These are phyloP conservation scores for Isoetes engelmannii DNA, from an alignment of 83 land plant species.

Conservation along the genomic window DNA sequence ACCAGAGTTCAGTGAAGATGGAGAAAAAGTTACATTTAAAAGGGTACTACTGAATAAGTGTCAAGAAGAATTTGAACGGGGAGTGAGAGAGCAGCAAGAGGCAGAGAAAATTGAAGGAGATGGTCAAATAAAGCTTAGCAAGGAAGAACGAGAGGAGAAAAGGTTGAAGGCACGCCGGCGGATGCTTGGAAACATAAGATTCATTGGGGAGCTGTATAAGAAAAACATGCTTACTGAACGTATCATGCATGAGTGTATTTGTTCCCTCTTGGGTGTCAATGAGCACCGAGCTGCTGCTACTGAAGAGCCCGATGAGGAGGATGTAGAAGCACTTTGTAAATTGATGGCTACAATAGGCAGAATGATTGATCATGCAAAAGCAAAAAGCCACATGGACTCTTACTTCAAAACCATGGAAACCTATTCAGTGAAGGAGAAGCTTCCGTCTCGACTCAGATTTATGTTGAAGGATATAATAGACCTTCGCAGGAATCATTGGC, in stretches of 20 bases:
- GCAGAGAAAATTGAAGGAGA: conserved; percentile 53
- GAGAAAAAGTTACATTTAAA: conserved; percentile 76
- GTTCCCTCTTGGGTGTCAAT: conserved; percentile 56
- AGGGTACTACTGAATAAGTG: conserved; percentile 80
- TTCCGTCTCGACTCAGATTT: conserved; percentile 75
- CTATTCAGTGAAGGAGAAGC: conserved; percentile 51
- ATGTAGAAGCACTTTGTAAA: conserved; percentile 87
- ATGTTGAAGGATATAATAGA: conserved; percentile 82
- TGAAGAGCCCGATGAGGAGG: conserved; percentile 72
- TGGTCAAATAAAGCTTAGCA: conserved; percentile 49
- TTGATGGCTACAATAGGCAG: conserved; percentile 90
- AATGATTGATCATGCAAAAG: conserved; percentile 74
- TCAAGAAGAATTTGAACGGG: conserved; percentile 91
- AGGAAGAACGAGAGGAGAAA: conserved; percentile 69
- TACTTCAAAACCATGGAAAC: conserved; percentile 58
- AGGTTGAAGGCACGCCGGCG: conserved; percentile 57
- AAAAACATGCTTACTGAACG: conserved; percentile 87
- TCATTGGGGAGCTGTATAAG: conserved; percentile 87
- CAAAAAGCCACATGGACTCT: conserved; percentile 70
- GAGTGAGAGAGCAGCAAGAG: conserved; percentile 78
- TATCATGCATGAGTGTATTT: conserved; percentile 95
- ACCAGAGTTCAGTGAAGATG: conserved; percentile 68
- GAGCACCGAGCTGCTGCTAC: conserved; percentile 3
- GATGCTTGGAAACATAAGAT: conserved; percentile 85
- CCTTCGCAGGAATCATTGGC: conserved; percentile 81